phyloP scores from a whole-genome alignment of 176 grass and related monocot species.

The Oryza brachyantha region DNA sequence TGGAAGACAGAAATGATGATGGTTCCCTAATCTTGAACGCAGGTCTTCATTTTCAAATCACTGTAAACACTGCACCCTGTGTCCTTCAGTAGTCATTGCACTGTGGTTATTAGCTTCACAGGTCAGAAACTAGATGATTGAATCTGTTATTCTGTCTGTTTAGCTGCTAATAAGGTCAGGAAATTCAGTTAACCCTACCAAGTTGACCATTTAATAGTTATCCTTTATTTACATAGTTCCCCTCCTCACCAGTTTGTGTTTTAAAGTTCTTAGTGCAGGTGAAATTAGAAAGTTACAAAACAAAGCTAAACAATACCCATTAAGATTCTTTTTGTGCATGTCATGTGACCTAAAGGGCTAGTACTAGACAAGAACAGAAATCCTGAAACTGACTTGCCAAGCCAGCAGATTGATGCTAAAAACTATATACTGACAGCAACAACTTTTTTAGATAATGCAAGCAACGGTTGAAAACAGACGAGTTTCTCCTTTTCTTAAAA shows the following conservation, averaged over 20 bases:
- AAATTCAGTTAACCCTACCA: background rate
- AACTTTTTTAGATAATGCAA: background rate
- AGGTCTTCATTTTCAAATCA: background rate
- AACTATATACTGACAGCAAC: constrained; percentile 1
- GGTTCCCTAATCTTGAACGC: background rate
- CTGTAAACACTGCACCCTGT: background rate
- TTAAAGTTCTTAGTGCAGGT: background rate
- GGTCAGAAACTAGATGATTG: background rate
- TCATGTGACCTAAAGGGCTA: background rate
- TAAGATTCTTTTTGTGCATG: background rate
- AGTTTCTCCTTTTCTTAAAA: too few species aligned
- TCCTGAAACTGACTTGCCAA: background rate
- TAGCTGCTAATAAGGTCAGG: background rate
- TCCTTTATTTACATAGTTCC: background rate
- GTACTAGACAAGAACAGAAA: background rate
- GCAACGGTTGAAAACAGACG: background rate
- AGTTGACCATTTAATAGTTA: background rate
- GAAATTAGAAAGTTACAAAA: background rate
- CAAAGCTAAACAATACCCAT: background rate
- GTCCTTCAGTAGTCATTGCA: background rate
- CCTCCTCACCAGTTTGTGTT: background rate
- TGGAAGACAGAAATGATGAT: background rate
- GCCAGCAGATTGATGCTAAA: background rate
- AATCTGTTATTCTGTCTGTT: background rate
- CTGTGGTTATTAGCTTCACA: background rate